phyloP scores from a whole-genome alignment of 169 alveolate genomes.

The Theileria annulata region DNA sequence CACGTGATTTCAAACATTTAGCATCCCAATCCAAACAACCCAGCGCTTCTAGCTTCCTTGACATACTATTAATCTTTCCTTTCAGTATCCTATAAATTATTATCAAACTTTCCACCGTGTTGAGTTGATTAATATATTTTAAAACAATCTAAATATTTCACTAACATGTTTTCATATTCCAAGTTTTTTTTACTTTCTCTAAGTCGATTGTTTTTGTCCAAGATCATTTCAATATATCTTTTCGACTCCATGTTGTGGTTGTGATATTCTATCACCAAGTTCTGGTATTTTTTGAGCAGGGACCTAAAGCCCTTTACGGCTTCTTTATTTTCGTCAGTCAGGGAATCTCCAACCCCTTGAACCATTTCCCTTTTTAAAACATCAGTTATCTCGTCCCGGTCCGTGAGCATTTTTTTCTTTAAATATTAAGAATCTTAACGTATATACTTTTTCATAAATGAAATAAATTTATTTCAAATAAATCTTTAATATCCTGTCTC shows the following conservation, averaged over 20 bases:
- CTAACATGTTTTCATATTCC: conserved; percentile 4
- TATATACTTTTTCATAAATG: too few relatives aligned
- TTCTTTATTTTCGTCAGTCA: conserved; percentile 15
- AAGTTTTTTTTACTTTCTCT: conserved; percentile 36
- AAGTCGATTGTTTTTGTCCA: conserved; percentile 25
- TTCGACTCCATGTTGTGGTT: conserved; percentile 31
- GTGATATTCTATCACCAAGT: conserved; percentile 38
- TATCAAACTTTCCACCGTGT: background rate
- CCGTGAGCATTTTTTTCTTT: background rate
- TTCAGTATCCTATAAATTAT: background rate
- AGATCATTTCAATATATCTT: conserved; percentile 4
- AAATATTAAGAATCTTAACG: background rate
- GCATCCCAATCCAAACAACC: background rate
- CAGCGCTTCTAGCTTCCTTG: conserved; percentile 1
- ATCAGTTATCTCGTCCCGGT: background rate
- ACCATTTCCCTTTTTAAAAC: background rate
- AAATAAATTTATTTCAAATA: background rate
- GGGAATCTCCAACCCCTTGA: background rate
- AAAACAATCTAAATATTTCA: background rate
- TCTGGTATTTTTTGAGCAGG: conserved; percentile 57
- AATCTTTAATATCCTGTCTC: background rate
- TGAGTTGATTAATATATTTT: background rate
- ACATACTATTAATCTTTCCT: conserved; percentile 19
- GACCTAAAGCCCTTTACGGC: conserved; percentile 33
- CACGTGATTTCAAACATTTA: background rate